Conservation (phyloP, 2,329 filamentous ascomycete species). For the Didymella lethalis region DNA sequence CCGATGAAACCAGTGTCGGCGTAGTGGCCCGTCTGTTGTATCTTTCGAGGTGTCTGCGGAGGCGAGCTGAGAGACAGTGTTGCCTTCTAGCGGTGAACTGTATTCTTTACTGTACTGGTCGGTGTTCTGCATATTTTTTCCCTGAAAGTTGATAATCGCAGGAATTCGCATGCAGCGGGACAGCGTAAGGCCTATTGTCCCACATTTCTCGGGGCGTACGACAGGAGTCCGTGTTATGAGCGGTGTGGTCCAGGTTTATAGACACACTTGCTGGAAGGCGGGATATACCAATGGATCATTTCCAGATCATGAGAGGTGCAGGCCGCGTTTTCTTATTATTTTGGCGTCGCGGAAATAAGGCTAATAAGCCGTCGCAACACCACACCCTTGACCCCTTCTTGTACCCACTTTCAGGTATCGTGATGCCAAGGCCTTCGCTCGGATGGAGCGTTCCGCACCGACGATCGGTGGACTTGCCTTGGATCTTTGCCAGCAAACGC, state of each 20-base stretch:
- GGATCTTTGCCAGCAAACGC: conserved; percentile 6
- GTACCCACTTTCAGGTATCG: conserved; percentile 24
- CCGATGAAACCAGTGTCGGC: conserved; percentile 31
- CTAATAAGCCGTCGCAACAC: conserved; percentile 18
- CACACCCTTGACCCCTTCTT: conserved; percentile 20
- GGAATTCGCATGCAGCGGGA: conserved; percentile 4
- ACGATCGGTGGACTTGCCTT: conserved; percentile 29
- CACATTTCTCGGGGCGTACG: conserved; percentile 7
- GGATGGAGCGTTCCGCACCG: conserved; percentile 24
- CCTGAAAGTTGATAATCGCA: neutral
- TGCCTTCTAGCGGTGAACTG: neutral
- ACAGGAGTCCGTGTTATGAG: conserved; percentile 5
- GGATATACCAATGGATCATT: conserved; percentile 8
- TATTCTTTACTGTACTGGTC: conserved; percentile 6
- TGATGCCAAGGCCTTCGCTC: conserved; percentile 31
- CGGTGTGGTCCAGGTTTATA: conserved; percentile 1
- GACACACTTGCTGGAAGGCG: conserved; percentile 3
- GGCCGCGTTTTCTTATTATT: conserved; percentile 16
- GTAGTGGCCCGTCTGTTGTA: neutral
- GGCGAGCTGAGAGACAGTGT: conserved; percentile 7
- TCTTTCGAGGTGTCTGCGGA: conserved; percentile 8
- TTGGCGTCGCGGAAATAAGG: conserved; percentile 21
- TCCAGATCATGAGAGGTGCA: conserved; percentile 4
- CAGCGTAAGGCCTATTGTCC: neutral
- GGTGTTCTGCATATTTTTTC: conserved; percentile 15